These are phyloP conservation scores for Pichia exigua DNA, from an alignment of 805 yeast species.

Conservation along the genomic window DNA sequence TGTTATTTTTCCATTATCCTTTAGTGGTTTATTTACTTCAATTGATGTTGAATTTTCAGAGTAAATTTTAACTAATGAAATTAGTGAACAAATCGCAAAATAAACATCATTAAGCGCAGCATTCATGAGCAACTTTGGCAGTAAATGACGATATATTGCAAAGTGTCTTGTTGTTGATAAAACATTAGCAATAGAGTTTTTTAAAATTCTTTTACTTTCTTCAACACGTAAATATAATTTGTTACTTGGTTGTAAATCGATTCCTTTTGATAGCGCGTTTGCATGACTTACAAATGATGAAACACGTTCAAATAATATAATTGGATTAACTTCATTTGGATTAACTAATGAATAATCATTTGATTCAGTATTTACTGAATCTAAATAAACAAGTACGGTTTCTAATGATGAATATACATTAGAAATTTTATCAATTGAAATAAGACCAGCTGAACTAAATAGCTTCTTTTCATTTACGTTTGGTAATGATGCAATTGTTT, in stretches of 20 bases:
- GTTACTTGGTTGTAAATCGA: slow-evolving; percentile 18
- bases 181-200: slow-evolving; percentile 64
- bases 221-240: slow-evolving; percentile 9
- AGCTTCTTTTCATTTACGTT: slow-evolving; percentile 3
- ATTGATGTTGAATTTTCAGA: background rate
- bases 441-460: slow-evolving; percentile 32
- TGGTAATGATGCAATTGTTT: background rate
- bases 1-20: slow-evolving; percentile 5
- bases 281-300: slow-evolving; percentile 42
- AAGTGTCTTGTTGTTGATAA: slow-evolving; percentile 73
- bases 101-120: slow-evolving; percentile 70
- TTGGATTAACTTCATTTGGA: slow-evolving; percentile 14
- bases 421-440: slow-evolving; percentile 38
- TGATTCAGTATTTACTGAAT: slow-evolving; percentile 9
- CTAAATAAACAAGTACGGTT: slow-evolving; percentile 29
- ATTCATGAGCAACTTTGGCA: slow-evolving; percentile 67
- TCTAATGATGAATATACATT: slow-evolving; percentile 44
- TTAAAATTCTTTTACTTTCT: slow-evolving; percentile 40
- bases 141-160: slow-evolving; percentile 50
- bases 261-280: slow-evolving; percentile 30
- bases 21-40: background rate
- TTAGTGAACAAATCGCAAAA: slow-evolving; percentile 54
- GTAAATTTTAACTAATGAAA: slow-evolving; percentile 44
- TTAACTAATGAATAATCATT: slow-evolving; percentile 3
- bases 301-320: slow-evolving; percentile 42